Evolutionary conservation across 345 rosid species (phyloP).

Genomic region (Eucalyptus erythrocorys): DNA sequence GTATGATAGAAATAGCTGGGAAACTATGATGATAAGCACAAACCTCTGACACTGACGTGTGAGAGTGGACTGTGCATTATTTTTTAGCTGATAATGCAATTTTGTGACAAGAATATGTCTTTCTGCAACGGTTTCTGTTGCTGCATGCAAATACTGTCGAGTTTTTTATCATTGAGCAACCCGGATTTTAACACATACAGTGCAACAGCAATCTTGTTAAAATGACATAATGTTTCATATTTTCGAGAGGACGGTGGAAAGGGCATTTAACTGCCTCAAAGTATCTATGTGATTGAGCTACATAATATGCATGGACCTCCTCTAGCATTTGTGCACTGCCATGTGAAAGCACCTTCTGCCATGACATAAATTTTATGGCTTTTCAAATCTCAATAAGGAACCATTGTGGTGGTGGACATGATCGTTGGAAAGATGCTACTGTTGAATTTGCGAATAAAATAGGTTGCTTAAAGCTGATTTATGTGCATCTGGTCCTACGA

Average conservation of each 20-base stretch:
- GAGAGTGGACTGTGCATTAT: not conserved
- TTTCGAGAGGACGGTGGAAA: not conserved
- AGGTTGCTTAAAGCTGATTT: not conserved
- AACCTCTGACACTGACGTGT: not conserved
- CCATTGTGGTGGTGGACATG: not conserved
- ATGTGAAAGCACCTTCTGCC: not conserved
- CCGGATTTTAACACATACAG: not conserved
- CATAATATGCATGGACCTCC: not conserved
- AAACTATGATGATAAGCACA: not conserved
- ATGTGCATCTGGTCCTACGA: not conserved
- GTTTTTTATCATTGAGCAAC: not conserved
- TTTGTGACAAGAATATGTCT: not conserved
- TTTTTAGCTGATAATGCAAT: not conserved
- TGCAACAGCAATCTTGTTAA: not conserved
- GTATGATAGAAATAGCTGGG: conserved; percentile 5
- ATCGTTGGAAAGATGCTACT: not conserved
- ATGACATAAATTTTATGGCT: not conserved
- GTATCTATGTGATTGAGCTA: not conserved
- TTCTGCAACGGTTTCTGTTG: not conserved
- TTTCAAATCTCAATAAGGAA: not conserved
- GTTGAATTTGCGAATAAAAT: not conserved
- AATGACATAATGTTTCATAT: not conserved
- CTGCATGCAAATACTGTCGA: not conserved
- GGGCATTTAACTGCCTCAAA: not conserved
- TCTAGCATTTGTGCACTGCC: not conserved